These are phyloP conservation scores for Carex littledalei DNA, from an alignment of 176 grass and related monocot genomes.

Conservation along the genomic window DNA sequence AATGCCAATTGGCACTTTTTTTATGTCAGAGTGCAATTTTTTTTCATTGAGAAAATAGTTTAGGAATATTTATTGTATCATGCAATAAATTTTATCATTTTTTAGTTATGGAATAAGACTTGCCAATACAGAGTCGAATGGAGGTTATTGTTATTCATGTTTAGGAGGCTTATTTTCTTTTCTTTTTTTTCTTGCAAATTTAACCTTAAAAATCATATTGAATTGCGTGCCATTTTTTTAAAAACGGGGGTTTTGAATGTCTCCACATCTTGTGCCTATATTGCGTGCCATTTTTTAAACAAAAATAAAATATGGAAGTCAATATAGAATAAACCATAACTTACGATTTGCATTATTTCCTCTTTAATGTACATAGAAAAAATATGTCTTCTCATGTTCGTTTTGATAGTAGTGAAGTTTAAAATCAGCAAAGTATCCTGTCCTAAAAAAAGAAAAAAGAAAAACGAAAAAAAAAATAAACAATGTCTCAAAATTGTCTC, in stretches of 20 bases:
- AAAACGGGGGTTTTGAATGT: too few species aligned
- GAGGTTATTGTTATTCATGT: not conserved
- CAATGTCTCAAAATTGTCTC: too few species aligned
- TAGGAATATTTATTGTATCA: slow-evolving; percentile 3
- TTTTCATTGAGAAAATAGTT: not conserved
- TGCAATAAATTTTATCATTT: not conserved
- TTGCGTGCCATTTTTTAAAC: too few species aligned
- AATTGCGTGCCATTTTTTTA: too few species aligned
- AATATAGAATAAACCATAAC: too few species aligned
- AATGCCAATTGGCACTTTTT: slow-evolving; percentile 17
- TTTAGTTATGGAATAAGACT: not conserved
- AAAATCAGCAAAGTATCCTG: not conserved
- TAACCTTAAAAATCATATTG: too few species aligned
- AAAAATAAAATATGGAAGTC: too few species aligned
- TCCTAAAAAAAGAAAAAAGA: too few species aligned
- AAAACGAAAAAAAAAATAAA: too few species aligned
- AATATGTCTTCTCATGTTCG: not conserved
- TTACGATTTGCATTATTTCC: too few species aligned
- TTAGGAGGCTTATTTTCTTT: not conserved
- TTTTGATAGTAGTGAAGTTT: not conserved
- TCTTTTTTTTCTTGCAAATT: too few species aligned
- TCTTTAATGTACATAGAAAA: not conserved
- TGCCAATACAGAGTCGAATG: not conserved
- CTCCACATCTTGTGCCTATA: too few species aligned
- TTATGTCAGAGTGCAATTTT: slow-evolving; percentile 6